phyloP scores from a whole-genome alignment of 768 basidiomycete genomes.

The Agrocybe pediades region DNA sequence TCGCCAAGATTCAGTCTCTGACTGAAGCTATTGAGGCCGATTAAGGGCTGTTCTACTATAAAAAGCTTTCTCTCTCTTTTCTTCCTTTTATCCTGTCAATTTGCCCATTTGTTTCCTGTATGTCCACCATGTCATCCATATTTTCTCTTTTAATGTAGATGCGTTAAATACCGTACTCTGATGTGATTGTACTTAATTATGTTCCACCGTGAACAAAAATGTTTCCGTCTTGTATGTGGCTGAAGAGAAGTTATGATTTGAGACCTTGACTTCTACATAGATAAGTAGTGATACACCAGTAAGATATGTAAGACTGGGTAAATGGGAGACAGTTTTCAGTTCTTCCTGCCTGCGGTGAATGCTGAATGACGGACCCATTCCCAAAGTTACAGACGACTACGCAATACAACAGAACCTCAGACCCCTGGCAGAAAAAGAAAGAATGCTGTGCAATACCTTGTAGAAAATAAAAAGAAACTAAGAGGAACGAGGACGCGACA shows the following conservation, averaged over 20 bases:
- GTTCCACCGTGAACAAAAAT: neutral
- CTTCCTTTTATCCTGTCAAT: neutral
- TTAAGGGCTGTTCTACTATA: neutral
- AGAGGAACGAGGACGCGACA: conserved; percentile 2
- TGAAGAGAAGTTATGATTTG: neutral
- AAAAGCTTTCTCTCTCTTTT: neutral
- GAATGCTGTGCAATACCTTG: neutral
- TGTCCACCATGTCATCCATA: neutral
- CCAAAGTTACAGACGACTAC: neutral
- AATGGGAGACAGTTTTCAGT: neutral
- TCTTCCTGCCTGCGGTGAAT: neutral
- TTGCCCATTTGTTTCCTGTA: too few relatives aligned
- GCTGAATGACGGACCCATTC: neutral
- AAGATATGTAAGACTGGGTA: neutral
- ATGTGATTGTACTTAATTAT: neutral
- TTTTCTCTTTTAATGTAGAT: neutral
- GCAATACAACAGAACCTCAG: neutral
- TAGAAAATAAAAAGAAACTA: neutral
- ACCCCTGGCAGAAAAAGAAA: neutral
- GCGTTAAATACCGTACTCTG: neutral
- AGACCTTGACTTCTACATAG: neutral
- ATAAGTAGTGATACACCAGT: too few relatives aligned
- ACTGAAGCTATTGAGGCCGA: neutral
- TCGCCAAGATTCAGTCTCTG: conserved; percentile 9
- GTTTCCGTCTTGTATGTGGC: neutral